Percentiles rank a stretch among this genome's conserved stretches.
Evolutionary conservation across 208 protist species (phyloP).

Genomic region (Leishmania arabica): DNA sequence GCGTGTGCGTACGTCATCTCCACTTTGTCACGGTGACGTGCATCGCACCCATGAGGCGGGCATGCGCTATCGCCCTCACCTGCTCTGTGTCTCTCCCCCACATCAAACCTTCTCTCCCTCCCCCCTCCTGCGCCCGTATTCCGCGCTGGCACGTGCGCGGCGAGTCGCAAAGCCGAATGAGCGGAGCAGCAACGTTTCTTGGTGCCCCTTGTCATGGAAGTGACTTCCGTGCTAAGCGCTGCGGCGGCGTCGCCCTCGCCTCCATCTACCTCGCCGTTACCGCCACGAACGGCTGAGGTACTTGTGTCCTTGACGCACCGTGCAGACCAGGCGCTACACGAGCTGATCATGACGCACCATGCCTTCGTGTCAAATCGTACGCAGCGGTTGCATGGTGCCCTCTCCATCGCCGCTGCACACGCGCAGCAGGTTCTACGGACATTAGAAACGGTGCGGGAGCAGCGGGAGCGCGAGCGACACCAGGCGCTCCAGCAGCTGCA

Average conservation of each 20-base stretch:
- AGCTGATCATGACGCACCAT: conserved; percentile 36
- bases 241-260: neutral
- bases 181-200: neutral
- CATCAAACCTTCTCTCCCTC: neutral
- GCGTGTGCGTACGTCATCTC: neutral
- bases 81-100: neutral
- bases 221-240: neutral
- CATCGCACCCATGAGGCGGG: neutral
- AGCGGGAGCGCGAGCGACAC: conserved; percentile 25
- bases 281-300: neutral
- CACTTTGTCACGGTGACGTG: too few relatives aligned
- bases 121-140: neutral
- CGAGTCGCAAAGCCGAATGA: too few relatives aligned
- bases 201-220: neutral
- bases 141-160: neutral
- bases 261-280: neutral
- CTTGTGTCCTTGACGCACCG: conserved; percentile 14
- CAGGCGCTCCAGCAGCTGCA: neutral
- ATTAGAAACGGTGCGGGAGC: conserved; percentile 39
- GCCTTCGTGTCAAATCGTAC: conserved; percentile 33
- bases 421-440: conserved; percentile 42
- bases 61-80: neutral
- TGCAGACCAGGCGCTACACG: conserved; percentile 16
- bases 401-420: conserved; percentile 48
- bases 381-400: conserved; percentile 44